Conservation (phyloP, 2,329 filamentous ascomycete genomes). For the Aspergillus pseudonomiae region DNA sequence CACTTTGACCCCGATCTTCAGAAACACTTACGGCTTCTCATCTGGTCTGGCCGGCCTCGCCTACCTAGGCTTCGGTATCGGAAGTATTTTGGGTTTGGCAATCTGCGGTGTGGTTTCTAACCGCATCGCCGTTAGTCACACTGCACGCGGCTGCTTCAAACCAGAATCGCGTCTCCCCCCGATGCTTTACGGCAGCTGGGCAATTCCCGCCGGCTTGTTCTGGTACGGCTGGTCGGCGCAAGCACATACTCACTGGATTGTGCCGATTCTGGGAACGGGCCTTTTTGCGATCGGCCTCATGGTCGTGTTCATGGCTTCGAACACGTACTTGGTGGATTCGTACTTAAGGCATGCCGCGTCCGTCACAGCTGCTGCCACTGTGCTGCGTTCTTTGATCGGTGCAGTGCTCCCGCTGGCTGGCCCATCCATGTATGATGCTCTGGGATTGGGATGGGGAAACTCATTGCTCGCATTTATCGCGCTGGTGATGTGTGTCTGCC, state of each 20-base stretch:
- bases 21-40: conserved; percentile 49
- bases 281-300: conserved; percentile 36
- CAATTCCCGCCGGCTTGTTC: conserved; percentile 52
- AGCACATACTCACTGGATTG: conserved; percentile 56
- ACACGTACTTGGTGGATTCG: conserved; percentile 68
- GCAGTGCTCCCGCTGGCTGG: conserved; percentile 62
- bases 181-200: conserved; percentile 55
- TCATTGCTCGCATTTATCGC: conserved; percentile 56
- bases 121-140: conserved; percentile 29
- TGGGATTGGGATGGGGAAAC: conserved; percentile 65
- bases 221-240: conserved; percentile 53
- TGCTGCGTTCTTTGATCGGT: conserved; percentile 50
- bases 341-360: conserved; percentile 63
- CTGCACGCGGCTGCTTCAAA: conserved; percentile 29
- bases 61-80: conserved; percentile 51
- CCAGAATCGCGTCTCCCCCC: conserved; percentile 53
- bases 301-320: conserved; percentile 52
- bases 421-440: conserved; percentile 58
- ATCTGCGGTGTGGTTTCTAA: conserved; percentile 33
- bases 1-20: conserved; percentile 53
- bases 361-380: conserved; percentile 59
- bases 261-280: conserved; percentile 59
- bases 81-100: conserved; percentile 32
- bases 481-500: conserved; percentile 51
- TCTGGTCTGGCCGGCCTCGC: conserved; percentile 47